phyloP scores from a whole-genome alignment of 1,139 yeast genomes.

The Wickerhamomyces sp. region DNA sequence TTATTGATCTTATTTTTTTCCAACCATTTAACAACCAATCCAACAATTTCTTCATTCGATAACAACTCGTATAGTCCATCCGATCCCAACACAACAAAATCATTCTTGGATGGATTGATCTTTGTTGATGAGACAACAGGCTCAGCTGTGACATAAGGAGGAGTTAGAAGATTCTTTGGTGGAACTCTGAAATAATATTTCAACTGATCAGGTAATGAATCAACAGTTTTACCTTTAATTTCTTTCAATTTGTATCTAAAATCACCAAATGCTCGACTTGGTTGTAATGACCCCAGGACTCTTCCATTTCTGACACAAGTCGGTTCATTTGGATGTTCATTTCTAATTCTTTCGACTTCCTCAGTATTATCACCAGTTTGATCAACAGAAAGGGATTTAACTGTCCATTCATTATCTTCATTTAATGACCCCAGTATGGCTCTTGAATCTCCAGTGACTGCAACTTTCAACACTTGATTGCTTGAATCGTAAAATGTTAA shows the following conservation, averaged over 20 bases:
- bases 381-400: slow-evolving; percentile 78
- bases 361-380: slow-evolving; percentile 91
- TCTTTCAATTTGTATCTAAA: slow-evolving; percentile 85
- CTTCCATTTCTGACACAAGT: slow-evolving; percentile 82
- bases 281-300: slow-evolving; percentile 91
- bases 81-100: slow-evolving; percentile 87
- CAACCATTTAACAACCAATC: slow-evolving; percentile 92
- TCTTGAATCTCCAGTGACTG: slow-evolving; percentile 95
- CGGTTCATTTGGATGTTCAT: slow-evolving; percentile 91
- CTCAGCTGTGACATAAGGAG: slow-evolving; percentile 96
- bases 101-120: slow-evolving; percentile 66
- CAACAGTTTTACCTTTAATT: slow-evolving; percentile 32
- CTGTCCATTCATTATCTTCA: slow-evolving; percentile 74
- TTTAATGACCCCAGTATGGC: slow-evolving; percentile 78
- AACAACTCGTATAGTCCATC: slow-evolving; percentile 94
- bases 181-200: slow-evolving; percentile 80
- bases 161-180: slow-evolving; percentile 76
- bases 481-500: slow-evolving; percentile 81
- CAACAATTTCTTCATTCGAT: slow-evolving; percentile 88
- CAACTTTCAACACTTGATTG: slow-evolving; percentile 70
- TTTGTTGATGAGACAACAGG: slow-evolving; percentile 87
- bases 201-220: slow-evolving; percentile 70
- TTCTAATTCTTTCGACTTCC: slow-evolving; percentile 77
- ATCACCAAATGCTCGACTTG: slow-evolving; percentile 96
- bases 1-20: slow-evolving; percentile 41